Conservation (phyloP, 2,329 filamentous ascomycete species). For the Cytospora mali region DNA sequence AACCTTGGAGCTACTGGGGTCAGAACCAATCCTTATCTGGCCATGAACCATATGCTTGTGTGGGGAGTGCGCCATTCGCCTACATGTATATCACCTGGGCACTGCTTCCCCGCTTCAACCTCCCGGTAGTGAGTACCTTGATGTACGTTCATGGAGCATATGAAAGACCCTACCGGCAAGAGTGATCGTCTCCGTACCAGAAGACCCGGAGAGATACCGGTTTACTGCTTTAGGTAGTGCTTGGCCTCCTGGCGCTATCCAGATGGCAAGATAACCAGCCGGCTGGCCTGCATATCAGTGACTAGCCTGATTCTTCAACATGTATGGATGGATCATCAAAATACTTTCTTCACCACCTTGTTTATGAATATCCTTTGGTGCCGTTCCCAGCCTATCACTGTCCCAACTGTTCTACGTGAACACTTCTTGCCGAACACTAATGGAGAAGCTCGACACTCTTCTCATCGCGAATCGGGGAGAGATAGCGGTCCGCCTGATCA, state of each 20-base stretch:
- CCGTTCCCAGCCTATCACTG: too few species aligned
- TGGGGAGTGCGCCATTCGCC: too few species aligned
- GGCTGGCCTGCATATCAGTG: not conserved
- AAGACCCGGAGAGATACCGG: not conserved
- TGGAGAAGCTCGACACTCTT: slow-evolving; percentile 46
- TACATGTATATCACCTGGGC: too few species aligned
- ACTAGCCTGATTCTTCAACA: not conserved
- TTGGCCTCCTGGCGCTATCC: too few species aligned
- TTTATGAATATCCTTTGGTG: not conserved
- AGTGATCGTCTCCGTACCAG: not conserved
- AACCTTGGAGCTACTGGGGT: too few species aligned
- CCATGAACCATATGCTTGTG: too few species aligned
- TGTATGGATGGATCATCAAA: not conserved
- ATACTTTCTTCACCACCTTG: not conserved
- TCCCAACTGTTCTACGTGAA: too few species aligned
- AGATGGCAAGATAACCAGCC: not conserved
- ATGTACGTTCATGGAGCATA: not conserved
- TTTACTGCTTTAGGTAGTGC: too few species aligned
- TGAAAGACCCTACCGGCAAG: not conserved
- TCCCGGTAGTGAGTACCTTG: not conserved
- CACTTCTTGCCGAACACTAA: not conserved
- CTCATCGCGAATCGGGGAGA: slow-evolving; percentile 64
- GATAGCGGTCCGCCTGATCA: slow-evolving; percentile 57
- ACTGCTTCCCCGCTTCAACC: not conserved
- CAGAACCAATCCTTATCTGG: too few species aligned